Conservation (phyloP, 2,329 filamentous ascomycete species). For the Setomelanomma holmii region DNA sequence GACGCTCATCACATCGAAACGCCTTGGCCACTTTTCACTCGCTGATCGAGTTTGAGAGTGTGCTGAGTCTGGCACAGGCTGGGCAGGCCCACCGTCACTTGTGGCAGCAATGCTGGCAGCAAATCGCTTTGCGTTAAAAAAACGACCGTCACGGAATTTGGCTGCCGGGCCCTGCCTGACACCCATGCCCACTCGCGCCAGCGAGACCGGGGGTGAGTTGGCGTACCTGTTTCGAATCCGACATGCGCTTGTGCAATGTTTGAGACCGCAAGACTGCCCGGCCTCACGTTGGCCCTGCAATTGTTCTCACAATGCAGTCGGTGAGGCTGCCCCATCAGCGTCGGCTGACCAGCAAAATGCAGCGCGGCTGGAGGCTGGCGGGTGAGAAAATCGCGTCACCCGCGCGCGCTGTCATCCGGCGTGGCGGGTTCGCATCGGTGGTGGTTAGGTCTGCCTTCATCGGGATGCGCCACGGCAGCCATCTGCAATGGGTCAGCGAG, state of each 20-base stretch:
- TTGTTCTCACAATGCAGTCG: conserved; percentile 7
- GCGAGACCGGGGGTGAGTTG: conserved; percentile 26
- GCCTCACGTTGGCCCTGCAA: conserved; percentile 24
- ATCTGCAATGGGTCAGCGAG: conserved; percentile 12
- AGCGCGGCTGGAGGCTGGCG: not conserved
- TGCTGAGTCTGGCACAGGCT: conserved; percentile 37
- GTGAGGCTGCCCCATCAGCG: conserved; percentile 8
- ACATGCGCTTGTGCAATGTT: conserved; percentile 31
- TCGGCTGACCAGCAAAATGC: not conserved
- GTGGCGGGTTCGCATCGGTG: conserved; percentile 32
- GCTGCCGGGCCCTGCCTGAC: conserved; percentile 33
- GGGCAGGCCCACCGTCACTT: conserved; percentile 33
- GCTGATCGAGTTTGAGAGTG: conserved; percentile 32
- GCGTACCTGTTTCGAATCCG: conserved; percentile 44
- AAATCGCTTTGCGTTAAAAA: conserved; percentile 44
- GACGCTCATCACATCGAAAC: not conserved
- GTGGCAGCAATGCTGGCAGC: conserved; percentile 34
- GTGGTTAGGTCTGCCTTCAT: conserved; percentile 35
- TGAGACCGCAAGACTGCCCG: conserved; percentile 27
- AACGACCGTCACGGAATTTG: conserved; percentile 38
- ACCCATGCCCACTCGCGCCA: conserved; percentile 16
- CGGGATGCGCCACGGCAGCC: conserved; percentile 30
- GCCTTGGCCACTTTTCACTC: conserved; percentile 24
- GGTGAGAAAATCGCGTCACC: conserved; percentile 32
- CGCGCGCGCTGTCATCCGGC: conserved; percentile 40